Evolutionary conservation across 768 basidiomycete genomes (phyloP), one percentile per base, ranked within the genome.

Genomic region (Calocybe gangraenosa): DNA sequence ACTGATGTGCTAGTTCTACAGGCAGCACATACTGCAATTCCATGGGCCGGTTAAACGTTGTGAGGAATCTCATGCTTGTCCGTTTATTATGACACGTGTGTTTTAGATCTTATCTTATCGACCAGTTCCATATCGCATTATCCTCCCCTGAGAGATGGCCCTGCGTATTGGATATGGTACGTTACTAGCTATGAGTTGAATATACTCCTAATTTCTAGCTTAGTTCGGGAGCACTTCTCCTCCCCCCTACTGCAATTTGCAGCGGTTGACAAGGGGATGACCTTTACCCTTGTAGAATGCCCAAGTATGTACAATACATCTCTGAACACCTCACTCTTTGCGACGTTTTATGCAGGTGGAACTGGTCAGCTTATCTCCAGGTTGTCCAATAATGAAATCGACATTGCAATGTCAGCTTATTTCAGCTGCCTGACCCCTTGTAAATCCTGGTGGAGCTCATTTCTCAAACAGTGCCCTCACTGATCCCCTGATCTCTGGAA

Each of bases 161-260:
- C 55, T 73, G n/a, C 59, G 70, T 42, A 59, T 77, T 46, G 75
- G 75, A 58, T 77, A 75, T 48, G 75, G 76, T 75, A 53, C 46
- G 58, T 44, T 14, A 17, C 14, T 32, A n/a, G 42, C 2, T n/a
- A 11, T 15, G 25, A 7, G 17, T 34, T 23, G 8, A 15, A 31
- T 37, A 28, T 11, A 33, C 28, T 10, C 30, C 35, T 7, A 37
- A 43, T 14, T 15, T 15, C 38, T 33, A 17, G 32, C 17, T 7
- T 52, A 87, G 87, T 92, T 39, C 73, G 86, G 23, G 89, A 92
- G 59, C 93, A 96, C 63, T 97, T 97, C 66, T 89, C 87, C 13
- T 87, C 89, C 1, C 95, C 95, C 0, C 72, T 99, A 13, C 78
- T 98, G 2, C 93, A 95, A 59, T 90, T 84, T 57, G 81, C 83